phyloP scores from a whole-genome alignment of 805 yeast genomes.

The Candida mattraensis region DNA sequence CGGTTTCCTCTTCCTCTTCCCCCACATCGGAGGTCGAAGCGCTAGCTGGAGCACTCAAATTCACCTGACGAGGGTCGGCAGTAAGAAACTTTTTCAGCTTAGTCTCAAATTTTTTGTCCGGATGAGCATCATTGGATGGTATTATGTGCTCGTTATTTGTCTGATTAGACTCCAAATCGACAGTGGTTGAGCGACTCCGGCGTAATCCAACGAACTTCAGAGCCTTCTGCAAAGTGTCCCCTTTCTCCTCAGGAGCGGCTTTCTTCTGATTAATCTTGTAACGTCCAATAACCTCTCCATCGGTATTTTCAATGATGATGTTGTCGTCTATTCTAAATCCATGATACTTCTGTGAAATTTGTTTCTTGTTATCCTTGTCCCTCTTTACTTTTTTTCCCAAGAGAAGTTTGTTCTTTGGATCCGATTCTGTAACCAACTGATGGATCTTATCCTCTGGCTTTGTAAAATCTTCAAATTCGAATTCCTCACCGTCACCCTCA shows the following conservation, averaged over 20 bases:
- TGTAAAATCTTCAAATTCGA: conserved; percentile 3
- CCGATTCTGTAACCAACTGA: conserved; percentile 17
- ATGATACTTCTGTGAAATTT: conserved; percentile 37
- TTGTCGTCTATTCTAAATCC: conserved; percentile 82
- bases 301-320: conserved; percentile 82
- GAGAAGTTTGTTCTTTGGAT: conserved; percentile 12
- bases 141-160: conserved; percentile 20
- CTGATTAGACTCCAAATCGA: conserved; percentile 24
- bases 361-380: conserved; percentile 7
- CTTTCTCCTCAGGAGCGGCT: conserved; percentile 10
- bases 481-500: conserved; percentile 4
- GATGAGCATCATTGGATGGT: conserved; percentile 16
- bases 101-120: conserved; percentile 24
- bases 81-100: conserved; percentile 27
- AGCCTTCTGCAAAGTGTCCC: conserved; percentile 21
- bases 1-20: conserved; percentile 6
- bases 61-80: conserved; percentile 24
- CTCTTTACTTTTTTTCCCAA: conserved; percentile 14
- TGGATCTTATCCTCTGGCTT: conserved; percentile 13
- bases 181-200: conserved; percentile 11
- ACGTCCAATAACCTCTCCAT: conserved; percentile 87
- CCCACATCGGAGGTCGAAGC: background rate
- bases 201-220: conserved; percentile 29
- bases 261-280: conserved; percentile 62
- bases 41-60: conserved; percentile 18